Percentiles rank a stretch among this genome's conserved stretches.
These are phyloP conservation scores for Chaetomium sp. DNA, from an alignment of 2,329 filamentous ascomycete genomes.

Conservation along the genomic window DNA sequence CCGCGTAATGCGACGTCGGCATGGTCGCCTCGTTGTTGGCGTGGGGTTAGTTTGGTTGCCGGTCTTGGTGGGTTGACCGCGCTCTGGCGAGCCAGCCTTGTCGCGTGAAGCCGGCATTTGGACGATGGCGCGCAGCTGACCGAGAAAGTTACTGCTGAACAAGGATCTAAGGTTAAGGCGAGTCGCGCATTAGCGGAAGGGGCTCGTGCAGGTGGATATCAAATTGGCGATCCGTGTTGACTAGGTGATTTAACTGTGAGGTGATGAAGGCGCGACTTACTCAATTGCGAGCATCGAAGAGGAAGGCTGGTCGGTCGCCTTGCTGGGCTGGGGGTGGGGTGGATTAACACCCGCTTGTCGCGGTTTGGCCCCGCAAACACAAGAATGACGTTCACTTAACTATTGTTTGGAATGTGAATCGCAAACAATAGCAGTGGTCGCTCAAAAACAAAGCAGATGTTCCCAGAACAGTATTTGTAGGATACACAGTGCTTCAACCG, in stretches of 20 bases:
- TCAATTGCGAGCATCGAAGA: constrained; percentile 35
- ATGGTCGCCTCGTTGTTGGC: constrained; percentile 24
- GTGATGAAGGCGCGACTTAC: constrained; percentile 30
- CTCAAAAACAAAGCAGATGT: neutral
- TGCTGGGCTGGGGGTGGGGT: constrained; percentile 16
- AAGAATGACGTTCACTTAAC: neutral
- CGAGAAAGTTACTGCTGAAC: constrained; percentile 35
- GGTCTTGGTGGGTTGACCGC: constrained; percentile 11
- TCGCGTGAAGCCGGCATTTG: constrained; percentile 34
- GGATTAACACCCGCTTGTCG: constrained; percentile 20
- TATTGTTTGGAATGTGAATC: neutral
- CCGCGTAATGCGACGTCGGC: constrained; percentile 41
- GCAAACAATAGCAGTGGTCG: neutral
- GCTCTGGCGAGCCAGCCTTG: constrained; percentile 17
- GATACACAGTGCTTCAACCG: neutral
- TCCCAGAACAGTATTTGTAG: neutral
- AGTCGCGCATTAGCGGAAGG: constrained; percentile 25
- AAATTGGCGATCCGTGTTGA: constrained; percentile 5
- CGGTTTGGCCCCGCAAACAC: constrained; percentile 23
- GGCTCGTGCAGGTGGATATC: neutral
- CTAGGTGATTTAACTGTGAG: neutral
- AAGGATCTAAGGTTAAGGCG: constrained; percentile 30
- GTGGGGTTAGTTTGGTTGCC: constrained; percentile 2
- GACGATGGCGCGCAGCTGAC: constrained; percentile 36
- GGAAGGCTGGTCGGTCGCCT: constrained; percentile 21